Evolutionary conservation across 257 asterid species (phyloP).

Genomic region (Solanum tacnaense): DNA sequence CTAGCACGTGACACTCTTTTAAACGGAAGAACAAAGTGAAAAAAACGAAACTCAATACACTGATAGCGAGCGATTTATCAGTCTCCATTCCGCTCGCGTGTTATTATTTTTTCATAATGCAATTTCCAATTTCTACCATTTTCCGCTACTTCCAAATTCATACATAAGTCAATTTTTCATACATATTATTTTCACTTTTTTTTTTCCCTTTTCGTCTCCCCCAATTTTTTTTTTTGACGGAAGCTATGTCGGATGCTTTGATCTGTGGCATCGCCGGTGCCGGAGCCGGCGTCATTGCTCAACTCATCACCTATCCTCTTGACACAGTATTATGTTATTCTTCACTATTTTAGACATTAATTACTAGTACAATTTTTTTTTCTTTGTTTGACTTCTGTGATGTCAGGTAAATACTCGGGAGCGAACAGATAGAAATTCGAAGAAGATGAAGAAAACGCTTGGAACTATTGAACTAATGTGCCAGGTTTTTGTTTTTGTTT

Average conservation of each 20-base stretch:
- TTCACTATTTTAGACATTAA: background rate
- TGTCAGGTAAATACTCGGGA: constrained; percentile 84
- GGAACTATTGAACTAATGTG: constrained; percentile 63
- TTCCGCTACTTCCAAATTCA: background rate
- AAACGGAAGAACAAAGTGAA: background rate
- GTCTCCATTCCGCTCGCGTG: background rate
- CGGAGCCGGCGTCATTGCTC: constrained; percentile 94
- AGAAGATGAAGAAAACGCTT: constrained; percentile 38
- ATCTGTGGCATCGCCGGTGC: constrained; percentile 97
- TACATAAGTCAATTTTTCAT: background rate
- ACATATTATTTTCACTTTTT: background rate
- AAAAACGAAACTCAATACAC: background rate
- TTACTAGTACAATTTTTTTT: background rate
- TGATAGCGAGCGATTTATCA: background rate
- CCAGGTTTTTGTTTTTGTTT: constrained; percentile 30
- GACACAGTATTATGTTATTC: constrained; percentile 43
- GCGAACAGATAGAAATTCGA: constrained; percentile 74
- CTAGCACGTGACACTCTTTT: background rate
- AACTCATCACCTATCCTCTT: constrained; percentile 88
- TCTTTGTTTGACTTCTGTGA: background rate
- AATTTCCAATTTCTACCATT: background rate
- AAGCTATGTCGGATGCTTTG: constrained; percentile 84
- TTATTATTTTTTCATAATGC: background rate
- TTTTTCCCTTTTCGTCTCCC: background rate
- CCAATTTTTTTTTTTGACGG: background rate